A percentile compares a stretch with the other conserved stretches of the same genome.
Conservation (phyloP, 352 stramenopile species). For the Phytophthora melonis region DNA sequence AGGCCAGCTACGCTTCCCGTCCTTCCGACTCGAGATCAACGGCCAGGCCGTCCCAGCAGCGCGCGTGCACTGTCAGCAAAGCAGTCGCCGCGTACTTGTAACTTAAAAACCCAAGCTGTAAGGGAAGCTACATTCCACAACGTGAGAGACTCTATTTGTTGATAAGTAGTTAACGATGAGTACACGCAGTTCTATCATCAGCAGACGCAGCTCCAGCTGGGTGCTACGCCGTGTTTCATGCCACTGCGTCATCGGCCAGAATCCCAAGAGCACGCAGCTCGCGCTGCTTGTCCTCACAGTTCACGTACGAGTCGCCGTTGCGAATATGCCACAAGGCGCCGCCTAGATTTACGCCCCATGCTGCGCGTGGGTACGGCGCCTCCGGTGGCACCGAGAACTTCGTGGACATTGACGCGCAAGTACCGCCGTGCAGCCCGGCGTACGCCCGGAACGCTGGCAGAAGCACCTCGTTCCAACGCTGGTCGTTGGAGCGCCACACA, state of each 20-base stretch:
- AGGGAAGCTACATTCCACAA: constrained; percentile 11
- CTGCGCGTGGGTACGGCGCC: constrained; percentile 57
- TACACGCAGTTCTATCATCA: not conserved
- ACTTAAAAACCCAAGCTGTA: constrained; percentile 5
- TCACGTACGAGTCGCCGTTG: constrained; percentile 83
- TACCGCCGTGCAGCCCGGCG: constrained; percentile 56
- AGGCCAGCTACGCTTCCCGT: constrained; percentile 60
- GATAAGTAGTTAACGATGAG: constrained; percentile 26
- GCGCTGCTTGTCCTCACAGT: constrained; percentile 69
- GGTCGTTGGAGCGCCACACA: constrained; percentile 79
- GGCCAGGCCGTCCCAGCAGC: constrained; percentile 28
- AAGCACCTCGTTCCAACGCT: constrained; percentile 69
- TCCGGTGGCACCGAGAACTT: constrained; percentile 77
- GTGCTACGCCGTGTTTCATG: constrained; percentile 11
- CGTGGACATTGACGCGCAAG: constrained; percentile 74
- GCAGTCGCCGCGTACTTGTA: constrained; percentile 47
- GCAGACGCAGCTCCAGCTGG: not conserved
- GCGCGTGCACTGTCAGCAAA: constrained; percentile 54
- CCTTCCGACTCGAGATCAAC: constrained; percentile 53
- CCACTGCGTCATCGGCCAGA: constrained; percentile 39
- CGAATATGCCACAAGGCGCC: constrained; percentile 86
- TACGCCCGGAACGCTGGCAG: constrained; percentile 76
- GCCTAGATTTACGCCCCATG: constrained; percentile 81
- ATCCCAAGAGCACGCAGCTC: constrained; percentile 68
- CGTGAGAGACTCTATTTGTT: constrained; percentile 29